These are phyloP conservation scores for Cladophialophora psammophila DNA, from an alignment of 2,329 filamentous ascomycete species.

Conservation along the genomic window DNA sequence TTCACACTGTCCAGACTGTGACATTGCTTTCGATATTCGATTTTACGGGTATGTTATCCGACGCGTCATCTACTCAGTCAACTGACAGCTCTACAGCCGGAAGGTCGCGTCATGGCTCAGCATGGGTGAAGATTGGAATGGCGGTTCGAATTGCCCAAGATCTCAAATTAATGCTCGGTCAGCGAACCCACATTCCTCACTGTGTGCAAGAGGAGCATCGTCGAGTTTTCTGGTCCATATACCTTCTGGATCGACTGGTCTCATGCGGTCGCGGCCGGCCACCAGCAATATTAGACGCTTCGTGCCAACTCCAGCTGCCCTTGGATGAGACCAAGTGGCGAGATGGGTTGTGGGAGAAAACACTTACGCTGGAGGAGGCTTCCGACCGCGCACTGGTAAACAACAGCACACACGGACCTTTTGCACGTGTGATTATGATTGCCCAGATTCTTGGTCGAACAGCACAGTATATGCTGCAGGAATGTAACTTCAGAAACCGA, in stretches of 20 bases:
- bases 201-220: conserved; percentile 43
- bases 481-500: conserved; percentile 11
- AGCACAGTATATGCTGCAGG: conserved; percentile 31
- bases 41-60: conserved; percentile 46
- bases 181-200: conserved; percentile 26
- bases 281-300: conserved; percentile 26
- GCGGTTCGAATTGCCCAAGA: conserved; percentile 71
- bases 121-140: conserved; percentile 59
- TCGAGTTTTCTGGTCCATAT: conserved; percentile 44
- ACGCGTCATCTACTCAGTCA: neutral
- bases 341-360: conserved; percentile 17
- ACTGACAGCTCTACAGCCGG: neutral
- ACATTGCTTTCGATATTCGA: conserved; percentile 50
- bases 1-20: conserved; percentile 48
- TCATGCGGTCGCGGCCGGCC: conserved; percentile 40
- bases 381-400: neutral
- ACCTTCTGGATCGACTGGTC: conserved; percentile 44
- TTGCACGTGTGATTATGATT: conserved; percentile 27
- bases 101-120: conserved; percentile 40
- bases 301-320: conserved; percentile 35
- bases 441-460: conserved; percentile 25
- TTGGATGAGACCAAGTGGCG: conserved; percentile 26
- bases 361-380: conserved; percentile 21
- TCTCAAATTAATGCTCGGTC: conserved; percentile 62
- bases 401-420: conserved; percentile 10